Evolutionary conservation across 2,329 filamentous ascomycete genomes (phyloP).

Genomic region (Nannizzia gypsea): DNA sequence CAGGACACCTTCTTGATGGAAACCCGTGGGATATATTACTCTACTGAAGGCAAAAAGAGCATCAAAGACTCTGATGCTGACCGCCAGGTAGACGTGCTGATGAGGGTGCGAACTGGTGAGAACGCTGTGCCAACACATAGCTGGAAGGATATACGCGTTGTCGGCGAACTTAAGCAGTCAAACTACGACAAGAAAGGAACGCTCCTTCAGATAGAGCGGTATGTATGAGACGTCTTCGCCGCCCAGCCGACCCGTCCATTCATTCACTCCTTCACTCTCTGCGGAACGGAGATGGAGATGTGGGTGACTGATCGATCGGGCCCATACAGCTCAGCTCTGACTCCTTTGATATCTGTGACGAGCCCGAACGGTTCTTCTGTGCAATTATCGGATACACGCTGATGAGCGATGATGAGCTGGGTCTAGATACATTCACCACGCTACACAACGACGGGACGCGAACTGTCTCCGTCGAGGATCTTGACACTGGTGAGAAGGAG

Average conservation of each 20-base stretch:
- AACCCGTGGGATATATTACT: constrained; percentile 10
- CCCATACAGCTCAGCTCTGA: constrained; percentile 22
- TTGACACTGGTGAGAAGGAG: not conserved
- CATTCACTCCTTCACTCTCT: constrained; percentile 22
- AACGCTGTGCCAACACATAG: constrained; percentile 7
- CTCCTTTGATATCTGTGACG: constrained; percentile 22
- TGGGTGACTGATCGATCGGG: constrained; percentile 28
- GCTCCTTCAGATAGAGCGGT: constrained; percentile 13
- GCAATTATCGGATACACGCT: constrained; percentile 21
- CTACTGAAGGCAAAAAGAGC: not conserved
- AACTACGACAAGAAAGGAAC: constrained; percentile 9
- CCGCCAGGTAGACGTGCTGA: constrained; percentile 15
- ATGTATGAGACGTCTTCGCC: constrained; percentile 11
- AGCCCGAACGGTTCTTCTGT: constrained; percentile 21
- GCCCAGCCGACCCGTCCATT: constrained; percentile 23
- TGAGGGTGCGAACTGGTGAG: constrained; percentile 9
- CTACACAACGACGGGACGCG: constrained; percentile 6
- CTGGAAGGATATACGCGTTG: constrained; percentile 15
- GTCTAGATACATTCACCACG: constrained; percentile 21
- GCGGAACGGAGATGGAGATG: constrained; percentile 17
- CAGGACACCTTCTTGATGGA: constrained; percentile 13
- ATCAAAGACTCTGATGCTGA: constrained; percentile 12
- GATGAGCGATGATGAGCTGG: constrained; percentile 24
- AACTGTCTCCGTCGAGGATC: not conserved
- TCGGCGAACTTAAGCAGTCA: constrained; percentile 14